Conservation (phyloP, 2,329 filamentous ascomycete genomes). For the Xylariaceae sp. region DNA sequence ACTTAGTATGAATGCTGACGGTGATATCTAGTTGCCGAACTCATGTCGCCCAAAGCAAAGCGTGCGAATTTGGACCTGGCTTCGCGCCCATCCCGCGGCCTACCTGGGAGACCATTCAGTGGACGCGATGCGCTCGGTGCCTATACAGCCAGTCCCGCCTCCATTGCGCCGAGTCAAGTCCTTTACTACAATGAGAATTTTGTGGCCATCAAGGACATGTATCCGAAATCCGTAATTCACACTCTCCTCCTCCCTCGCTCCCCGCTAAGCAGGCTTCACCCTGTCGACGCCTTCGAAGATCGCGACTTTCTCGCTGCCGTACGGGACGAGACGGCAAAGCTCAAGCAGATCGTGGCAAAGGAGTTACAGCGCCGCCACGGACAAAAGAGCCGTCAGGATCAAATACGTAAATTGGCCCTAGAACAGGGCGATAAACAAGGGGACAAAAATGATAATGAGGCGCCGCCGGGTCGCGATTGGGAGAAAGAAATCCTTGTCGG, state of each 20-base stretch:
- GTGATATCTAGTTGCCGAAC: conserved; percentile 40
- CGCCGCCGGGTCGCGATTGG: conserved; percentile 77
- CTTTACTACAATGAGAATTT: conserved; percentile 64
- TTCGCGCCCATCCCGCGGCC: conserved; percentile 18
- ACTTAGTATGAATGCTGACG: conserved; percentile 4
- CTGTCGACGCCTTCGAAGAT: conserved; percentile 72
- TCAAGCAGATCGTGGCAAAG: conserved; percentile 61
- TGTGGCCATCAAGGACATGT: conserved; percentile 76
- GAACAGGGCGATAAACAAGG: conserved; percentile 48
- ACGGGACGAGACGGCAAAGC: conserved; percentile 52
- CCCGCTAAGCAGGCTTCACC: conserved; percentile 58
- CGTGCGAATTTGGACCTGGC: conserved; percentile 23
- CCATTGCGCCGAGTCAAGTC: conserved; percentile 53
- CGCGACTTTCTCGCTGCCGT: conserved; percentile 61
- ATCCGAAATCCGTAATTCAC: conserved; percentile 80
- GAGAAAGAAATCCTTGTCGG: conserved; percentile 66
- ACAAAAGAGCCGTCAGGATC: conserved; percentile 56
- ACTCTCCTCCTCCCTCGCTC: conserved; percentile 77
- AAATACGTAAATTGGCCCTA: conserved; percentile 60
- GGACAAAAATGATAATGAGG: conserved; percentile 31
- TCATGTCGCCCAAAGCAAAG: conserved; percentile 49
- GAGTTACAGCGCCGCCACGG: conserved; percentile 71
- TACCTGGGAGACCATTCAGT: conserved; percentile 31
- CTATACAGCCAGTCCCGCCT: conserved; percentile 61
- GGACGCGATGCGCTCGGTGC: conserved; percentile 56